phyloP scores from a whole-genome alignment of 306 rosid species.

The Mimosa bimucronata region DNA sequence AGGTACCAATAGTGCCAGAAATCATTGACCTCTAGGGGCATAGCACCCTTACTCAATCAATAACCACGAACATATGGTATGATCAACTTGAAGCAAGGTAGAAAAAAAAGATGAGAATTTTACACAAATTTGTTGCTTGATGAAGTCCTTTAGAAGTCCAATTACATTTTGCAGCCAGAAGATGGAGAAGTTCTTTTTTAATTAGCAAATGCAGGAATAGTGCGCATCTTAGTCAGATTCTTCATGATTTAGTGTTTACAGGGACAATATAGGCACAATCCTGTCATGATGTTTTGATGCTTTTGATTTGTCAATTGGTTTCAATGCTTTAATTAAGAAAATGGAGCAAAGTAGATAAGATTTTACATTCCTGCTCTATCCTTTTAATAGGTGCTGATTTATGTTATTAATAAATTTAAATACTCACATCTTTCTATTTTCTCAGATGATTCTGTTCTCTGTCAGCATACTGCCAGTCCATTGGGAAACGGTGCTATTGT shows the following conservation, averaged over 20 bases:
- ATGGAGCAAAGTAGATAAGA: background rate
- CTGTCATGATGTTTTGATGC: slow-evolving; percentile 6
- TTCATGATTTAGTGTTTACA: slow-evolving; percentile 8
- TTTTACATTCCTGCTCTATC: slow-evolving; percentile 10
- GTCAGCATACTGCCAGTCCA: slow-evolving; percentile 94
- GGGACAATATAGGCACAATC: slow-evolving; percentile 14
- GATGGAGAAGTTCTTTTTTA: slow-evolving; percentile 13
- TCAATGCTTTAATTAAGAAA: slow-evolving; percentile 19
- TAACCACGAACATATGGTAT: slow-evolving; percentile 11
- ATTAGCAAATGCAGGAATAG: slow-evolving; percentile 14
- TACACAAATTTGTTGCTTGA: background rate
- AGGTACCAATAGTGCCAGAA: slow-evolving; percentile 19
- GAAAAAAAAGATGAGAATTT: background rate
- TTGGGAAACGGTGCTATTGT: slow-evolving; percentile 93
- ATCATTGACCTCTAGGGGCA: slow-evolving; percentile 13
- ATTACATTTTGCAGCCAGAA: slow-evolving; percentile 8
- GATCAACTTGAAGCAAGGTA: slow-evolving; percentile 11
- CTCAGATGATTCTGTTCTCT: slow-evolving; percentile 69
- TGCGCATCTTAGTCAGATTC: slow-evolving; percentile 2
- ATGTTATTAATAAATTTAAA: slow-evolving; percentile 25
- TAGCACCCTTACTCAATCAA: background rate
- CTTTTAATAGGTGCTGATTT: background rate
- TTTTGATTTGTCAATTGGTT: background rate
- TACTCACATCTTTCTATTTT: slow-evolving; percentile 1
- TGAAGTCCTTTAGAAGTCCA: slow-evolving; percentile 20